Conservation (phyloP, 805 yeast genomes). For the Lipomyces yamanashiensis region DNA sequence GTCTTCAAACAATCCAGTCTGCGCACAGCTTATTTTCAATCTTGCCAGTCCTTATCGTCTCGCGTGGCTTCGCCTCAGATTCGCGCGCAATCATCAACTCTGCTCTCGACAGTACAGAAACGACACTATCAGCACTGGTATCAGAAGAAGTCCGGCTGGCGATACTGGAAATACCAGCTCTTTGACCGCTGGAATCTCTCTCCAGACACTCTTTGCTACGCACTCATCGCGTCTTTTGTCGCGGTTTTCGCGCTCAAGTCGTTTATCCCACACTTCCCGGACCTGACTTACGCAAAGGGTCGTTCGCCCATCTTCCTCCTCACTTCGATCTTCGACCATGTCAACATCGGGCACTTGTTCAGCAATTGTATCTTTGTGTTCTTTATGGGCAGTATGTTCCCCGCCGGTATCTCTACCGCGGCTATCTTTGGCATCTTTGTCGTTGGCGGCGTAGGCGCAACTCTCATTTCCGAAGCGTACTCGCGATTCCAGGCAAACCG, state of each 20-base stretch:
- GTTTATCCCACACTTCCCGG: slow-evolving; percentile 27
- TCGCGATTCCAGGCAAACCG: slow-evolving; percentile 4
- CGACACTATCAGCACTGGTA: slow-evolving; percentile 31
- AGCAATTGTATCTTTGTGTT: slow-evolving; percentile 19
- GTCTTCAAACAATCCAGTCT: too few species aligned
- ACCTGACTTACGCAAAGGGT: slow-evolving; percentile 3
- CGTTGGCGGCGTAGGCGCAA: slow-evolving; percentile 19
- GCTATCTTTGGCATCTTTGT: slow-evolving; percentile 18
- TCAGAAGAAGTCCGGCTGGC: slow-evolving; percentile 11
- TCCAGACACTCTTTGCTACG: slow-evolving; percentile 15
- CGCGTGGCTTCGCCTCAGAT: background rate
- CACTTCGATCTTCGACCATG: slow-evolving; percentile 28
- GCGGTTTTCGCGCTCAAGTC: slow-evolving; percentile 16
- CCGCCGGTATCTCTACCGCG: slow-evolving; percentile 21
- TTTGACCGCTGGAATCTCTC: slow-evolving; percentile 12
- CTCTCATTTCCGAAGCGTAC: slow-evolving; percentile 1
- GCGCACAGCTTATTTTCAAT: too few species aligned
- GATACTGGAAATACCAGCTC: slow-evolving; percentile 9
- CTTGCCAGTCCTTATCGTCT: too few species aligned
- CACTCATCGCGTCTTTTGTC: slow-evolving; percentile 23
- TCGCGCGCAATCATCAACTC: background rate
- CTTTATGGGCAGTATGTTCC: slow-evolving; percentile 19
- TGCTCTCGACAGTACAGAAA: background rate
- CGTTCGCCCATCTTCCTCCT: slow-evolving; percentile 4
- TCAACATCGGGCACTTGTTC: slow-evolving; percentile 19